Evolutionary conservation across 176 grass and related monocot species (phyloP).

Genomic region (Pharus latifolius): DNA sequence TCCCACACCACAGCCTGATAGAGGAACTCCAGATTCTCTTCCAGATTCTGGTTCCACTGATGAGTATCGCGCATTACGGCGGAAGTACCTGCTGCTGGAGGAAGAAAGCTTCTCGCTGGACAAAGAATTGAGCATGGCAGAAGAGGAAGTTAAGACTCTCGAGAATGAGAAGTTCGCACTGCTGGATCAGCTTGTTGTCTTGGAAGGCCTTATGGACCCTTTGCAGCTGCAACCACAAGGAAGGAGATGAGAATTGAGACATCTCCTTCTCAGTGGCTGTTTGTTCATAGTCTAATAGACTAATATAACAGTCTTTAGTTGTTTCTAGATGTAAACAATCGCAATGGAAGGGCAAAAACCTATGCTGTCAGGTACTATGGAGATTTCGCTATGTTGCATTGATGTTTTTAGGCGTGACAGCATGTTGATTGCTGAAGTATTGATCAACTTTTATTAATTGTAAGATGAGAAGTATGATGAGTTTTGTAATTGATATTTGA

Average conservation of each 20-base stretch:
- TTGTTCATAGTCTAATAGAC: constrained; percentile 9
- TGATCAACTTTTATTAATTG: too few species aligned
- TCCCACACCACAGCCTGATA: constrained; percentile 17
- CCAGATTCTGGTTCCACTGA: constrained; percentile 43
- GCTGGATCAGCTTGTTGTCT: constrained; percentile 89
- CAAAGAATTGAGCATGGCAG: constrained; percentile 39
- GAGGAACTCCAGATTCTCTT: constrained; percentile 34
- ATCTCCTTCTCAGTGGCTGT: neutral
- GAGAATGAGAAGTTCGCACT: constrained; percentile 60
- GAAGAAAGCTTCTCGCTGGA: constrained; percentile 76
- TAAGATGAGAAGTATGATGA: neutral
- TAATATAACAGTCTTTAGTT: neutral
- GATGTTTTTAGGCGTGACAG: neutral
- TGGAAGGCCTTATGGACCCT: constrained; percentile 79
- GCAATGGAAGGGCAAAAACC: neutral
- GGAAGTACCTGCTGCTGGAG: constrained; percentile 75
- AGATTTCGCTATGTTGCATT: neutral
- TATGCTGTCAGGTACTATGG: neutral
- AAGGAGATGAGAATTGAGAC: neutral
- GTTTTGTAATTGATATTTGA: neutral
- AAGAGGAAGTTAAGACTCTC: constrained; percentile 44
- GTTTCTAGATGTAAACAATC: constrained; percentile 4
- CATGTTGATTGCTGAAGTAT: neutral
- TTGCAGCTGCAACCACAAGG: neutral
- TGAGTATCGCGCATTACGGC: constrained; percentile 60